These are phyloP conservation scores for Triadica sebifera DNA, from an alignment of 345 rosid genomes.

Conservation along the genomic window DNA sequence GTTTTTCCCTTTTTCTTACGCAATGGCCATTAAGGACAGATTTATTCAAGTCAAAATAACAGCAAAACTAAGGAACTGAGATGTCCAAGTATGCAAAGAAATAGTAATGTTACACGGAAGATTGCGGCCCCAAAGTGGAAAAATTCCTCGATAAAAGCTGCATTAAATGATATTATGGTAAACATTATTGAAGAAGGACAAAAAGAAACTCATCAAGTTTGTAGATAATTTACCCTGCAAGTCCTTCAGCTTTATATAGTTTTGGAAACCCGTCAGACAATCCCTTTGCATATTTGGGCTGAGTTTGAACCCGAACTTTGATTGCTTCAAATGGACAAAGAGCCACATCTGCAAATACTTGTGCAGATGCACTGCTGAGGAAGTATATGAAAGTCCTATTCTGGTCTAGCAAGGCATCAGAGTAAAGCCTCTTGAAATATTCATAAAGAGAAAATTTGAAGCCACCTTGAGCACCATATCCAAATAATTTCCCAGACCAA, in stretches of 20 bases:
- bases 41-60: background rate
- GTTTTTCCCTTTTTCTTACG: background rate
- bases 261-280: slow-evolving; percentile 59
- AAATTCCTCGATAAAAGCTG: slow-evolving; percentile 41
- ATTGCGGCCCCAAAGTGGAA: slow-evolving; percentile 46
- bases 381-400: slow-evolving; percentile 46
- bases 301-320: slow-evolving; percentile 66
- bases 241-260: slow-evolving; percentile 50
- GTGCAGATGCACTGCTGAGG: slow-evolving; percentile 67
- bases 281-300: slow-evolving; percentile 57
- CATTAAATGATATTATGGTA: slow-evolving; percentile 13
- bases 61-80: background rate
- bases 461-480: slow-evolving; percentile 69
- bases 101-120: slow-evolving; percentile 35
- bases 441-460: slow-evolving; percentile 69
- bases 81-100: background rate
- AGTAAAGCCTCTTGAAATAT: slow-evolving; percentile 59
- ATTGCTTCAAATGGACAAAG: slow-evolving; percentile 69
- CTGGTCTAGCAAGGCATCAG: slow-evolving; percentile 38
- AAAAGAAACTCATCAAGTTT: slow-evolving; percentile 9
- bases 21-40: background rate
- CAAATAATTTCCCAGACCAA: slow-evolving; percentile 60
- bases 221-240: slow-evolving; percentile 41
- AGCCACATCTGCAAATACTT: slow-evolving; percentile 63
- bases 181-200: slow-evolving; percentile 17